Evolutionary conservation across 75 land plant species (phyloP), one percentile per base, ranked within the genome.

Genomic region (Sequoia sempervirens): DNA sequence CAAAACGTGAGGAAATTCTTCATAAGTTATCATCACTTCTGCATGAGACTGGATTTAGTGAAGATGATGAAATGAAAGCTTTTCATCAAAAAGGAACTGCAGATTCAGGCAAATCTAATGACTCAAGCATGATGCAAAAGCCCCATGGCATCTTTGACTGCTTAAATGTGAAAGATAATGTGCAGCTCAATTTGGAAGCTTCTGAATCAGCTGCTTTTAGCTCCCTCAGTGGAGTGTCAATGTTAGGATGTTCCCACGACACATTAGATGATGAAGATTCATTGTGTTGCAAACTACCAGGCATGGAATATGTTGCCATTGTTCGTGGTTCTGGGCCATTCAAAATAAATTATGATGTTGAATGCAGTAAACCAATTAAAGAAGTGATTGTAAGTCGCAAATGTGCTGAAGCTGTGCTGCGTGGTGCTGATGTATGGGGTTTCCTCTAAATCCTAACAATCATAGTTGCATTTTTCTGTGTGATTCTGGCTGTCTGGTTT

Each of bases 381-480:
- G 98, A 95, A 84, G 94, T 97, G 30, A 86, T 97, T 82, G 99
- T 97, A 74, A 96, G 98, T 86, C 91, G 99, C 38, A 97, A 96
- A 87, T 97, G 99, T 87, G 99, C 98, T 23, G 99, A 97, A 87
- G 91, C 99, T 78, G 99, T 97, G 84, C 91, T 97, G 83, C 96
- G 99, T 12, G 99, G 99, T 75, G 99, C 99, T 86, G 91, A 97
- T 89, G 98, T 97, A 89, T 79, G 88, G 64, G 15, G 36, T 75
- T 38, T 83, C 82, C 76, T 83, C 54, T 83, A 73, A 82, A 53
- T 50, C 46, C 72, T 40, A 32, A 15, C 46, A 79, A 32, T 13
- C 36, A 28, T 64, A 69, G 26, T 40, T 52, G 30, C 84, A 82
- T 14, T 79, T 50, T 82, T n/a, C 2, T 9, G 32, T 30, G n/a